Base-by-base conservation (phyloP, 495 filamentous ascomycete species). In the Aspergillus ellipticus region DNA sequence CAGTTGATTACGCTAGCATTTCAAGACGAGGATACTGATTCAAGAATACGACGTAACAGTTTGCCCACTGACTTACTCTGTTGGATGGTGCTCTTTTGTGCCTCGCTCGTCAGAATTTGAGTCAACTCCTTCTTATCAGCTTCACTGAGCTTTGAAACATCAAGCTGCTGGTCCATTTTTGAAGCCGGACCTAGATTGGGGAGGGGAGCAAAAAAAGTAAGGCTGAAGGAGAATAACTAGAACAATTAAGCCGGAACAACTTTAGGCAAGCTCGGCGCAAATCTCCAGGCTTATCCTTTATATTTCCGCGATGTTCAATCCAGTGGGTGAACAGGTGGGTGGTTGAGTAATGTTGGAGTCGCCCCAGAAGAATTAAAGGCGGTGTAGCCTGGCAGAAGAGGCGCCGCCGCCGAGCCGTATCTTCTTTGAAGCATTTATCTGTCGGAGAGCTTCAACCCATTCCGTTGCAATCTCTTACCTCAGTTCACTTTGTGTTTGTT, bases 121-220 rank as follows among this genome's bases (percentile, higher is more conserved):
- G 89, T 86, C 46, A 98, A 80, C 73, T 98, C 92, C 58, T 85
- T 79, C 79, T 89, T 92, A 74, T 96, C 92, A 59, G 79, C 82
- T 10, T 90, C 85, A 60, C 79, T 88, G 72, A 96, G 88, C 67
- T 83, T 84, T 66, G 81, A 81, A 63, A 91, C 68, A 64, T 92
- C 87, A 61, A 72, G 48, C 19, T 48, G 45, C 10, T 69, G 57
- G 48, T 78, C 75, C 75, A 78, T 78, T 50, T n/a, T 28, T 68
- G 59, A 4, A 15, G 24, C 6, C 45, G 20, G 20, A 10, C 6
- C 3, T 22, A 42, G 48, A 19, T 42, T 24, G 28, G 20, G 20
- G 52, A 28, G 11, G 20, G 51, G 11, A 11, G 35, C 11, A 41
- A 29, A 15, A 10, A 9, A 7, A 10, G 35, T 13, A 35, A 20